Conservation (phyloP, 257 asterid species). For the Solanum phureja region DNA sequence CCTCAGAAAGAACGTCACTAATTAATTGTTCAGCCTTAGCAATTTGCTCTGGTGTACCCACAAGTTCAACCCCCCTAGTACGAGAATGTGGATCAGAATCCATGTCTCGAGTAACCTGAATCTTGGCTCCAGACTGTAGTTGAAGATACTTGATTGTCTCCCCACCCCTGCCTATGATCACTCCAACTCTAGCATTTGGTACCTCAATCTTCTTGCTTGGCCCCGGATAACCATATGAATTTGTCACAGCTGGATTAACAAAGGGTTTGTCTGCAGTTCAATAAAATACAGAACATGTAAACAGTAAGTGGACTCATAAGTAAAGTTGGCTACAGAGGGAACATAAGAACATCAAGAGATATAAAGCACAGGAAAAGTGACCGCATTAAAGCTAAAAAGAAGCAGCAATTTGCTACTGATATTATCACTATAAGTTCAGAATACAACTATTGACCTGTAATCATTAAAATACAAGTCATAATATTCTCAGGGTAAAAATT, state of each 20-base stretch:
- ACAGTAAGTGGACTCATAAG: background rate
- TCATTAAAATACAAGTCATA: background rate
- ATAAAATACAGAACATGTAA: background rate
- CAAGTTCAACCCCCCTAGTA: slow-evolving; percentile 12
- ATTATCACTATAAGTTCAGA: background rate
- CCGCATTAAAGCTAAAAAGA: background rate
- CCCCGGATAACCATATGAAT: slow-evolving; percentile 9
- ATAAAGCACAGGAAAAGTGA: background rate
- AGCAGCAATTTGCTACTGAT: background rate
- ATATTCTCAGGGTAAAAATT: background rate
- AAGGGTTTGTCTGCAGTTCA: background rate
- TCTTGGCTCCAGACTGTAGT: slow-evolving; percentile 66
- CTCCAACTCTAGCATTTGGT: slow-evolving; percentile 79
- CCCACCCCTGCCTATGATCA: slow-evolving; percentile 70
- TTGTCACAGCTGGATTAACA: background rate
- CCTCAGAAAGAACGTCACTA: slow-evolving; percentile 43
- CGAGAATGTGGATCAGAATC: slow-evolving; percentile 10
- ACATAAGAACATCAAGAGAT: background rate
- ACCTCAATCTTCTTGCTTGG: slow-evolving; percentile 12
- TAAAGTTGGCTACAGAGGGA: background rate
- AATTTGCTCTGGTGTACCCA: slow-evolving; percentile 17
- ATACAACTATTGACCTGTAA: background rate
- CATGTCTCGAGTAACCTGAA: slow-evolving; percentile 45
- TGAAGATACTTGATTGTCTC: slow-evolving; percentile 74
- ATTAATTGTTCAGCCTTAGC: slow-evolving; percentile 15